Conservation (phyloP, 441 rosid species). For the Pelargonium cotyledonis region DNA sequence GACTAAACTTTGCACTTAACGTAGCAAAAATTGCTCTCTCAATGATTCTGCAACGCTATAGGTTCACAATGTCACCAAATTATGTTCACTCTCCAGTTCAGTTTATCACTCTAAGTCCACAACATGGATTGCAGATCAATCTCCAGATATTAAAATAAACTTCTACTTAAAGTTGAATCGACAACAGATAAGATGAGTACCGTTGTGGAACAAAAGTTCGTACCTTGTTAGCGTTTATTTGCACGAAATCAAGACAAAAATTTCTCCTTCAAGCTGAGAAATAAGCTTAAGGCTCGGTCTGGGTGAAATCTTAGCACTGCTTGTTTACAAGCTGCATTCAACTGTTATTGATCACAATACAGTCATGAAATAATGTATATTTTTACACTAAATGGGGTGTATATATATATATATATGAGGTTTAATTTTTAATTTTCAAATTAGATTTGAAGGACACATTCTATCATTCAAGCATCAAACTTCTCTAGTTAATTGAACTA, state of each 20-base stretch:
- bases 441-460: conserved; percentile 28
- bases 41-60: conserved; percentile 1
- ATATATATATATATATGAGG: too few species aligned
- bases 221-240: background rate
- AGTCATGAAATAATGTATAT: too few species aligned
- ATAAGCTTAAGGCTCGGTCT: conserved; percentile 76
- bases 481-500: background rate
- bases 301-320: conserved; percentile 76
- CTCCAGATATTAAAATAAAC: background rate
- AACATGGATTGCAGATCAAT: conserved; percentile 1
- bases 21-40: background rate
- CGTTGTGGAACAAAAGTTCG: background rate
- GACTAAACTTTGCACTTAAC: background rate
- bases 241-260: conserved; percentile 27
- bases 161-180: background rate
- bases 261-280: conserved; percentile 68
- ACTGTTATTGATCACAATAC: conserved; percentile 30
- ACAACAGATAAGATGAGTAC: background rate
- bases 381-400: too few species aligned
- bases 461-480: conserved; percentile 21
- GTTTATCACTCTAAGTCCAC: background rate
- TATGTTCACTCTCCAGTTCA: conserved; percentile 6
- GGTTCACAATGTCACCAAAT: background rate
- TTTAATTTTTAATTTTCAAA: background rate
- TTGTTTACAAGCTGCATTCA: conserved; percentile 63